Base-by-base conservation (phyloP, 2,329 filamentous ascomycete genomes). In the Aureobasidium zeae region DNA sequence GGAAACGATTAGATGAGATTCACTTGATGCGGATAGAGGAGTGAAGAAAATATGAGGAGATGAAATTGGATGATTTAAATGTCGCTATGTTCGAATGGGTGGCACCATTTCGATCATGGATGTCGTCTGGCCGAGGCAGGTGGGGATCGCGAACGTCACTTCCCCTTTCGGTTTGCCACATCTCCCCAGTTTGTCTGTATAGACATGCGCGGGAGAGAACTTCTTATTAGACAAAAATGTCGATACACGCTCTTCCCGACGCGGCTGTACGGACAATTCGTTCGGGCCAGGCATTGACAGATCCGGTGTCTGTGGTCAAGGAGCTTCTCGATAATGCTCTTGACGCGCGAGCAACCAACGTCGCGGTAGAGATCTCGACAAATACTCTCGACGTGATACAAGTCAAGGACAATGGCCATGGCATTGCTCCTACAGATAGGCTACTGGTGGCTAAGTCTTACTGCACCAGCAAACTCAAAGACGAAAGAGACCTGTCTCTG, bases 301-400 rank as follows among this genome's bases (percentile, higher is more conserved):
- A 75, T 6, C 72, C 83, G 0, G 63, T 68, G 10, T 72, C 74
- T 9, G 63, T 85, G 2, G 73, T 86, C 52, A 88, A 88, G 56
- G 84, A 88, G 60, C 74, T 88, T 3, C 61, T 88, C 22, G 84
- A 88, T 53, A 88, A 89, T 59, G 72, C 82, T 31, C 71, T 88
- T 15, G 83, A 89, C 59, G 81, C 83, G 6, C 67, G 71, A 41
- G 81, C 83, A 10, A 81, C 73, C 2, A 72, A 71, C 2, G 67
- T 89, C 46, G 75, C 83, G 41, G 64, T 88, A 17, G 63, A 75
- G 20, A 67, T 86, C 11, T 74, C 80, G 3, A 53, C 69, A 30
- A 79, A 87, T 55, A 80, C 79, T 0, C 58, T 87, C 41, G 79
- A 83, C 58, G 73, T 70, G 42, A 73, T 89, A 26, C 75, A 83